Base-by-base conservation (phyloP, 768 basidiomycete genomes). In the Crassisporium funariophilum region DNA sequence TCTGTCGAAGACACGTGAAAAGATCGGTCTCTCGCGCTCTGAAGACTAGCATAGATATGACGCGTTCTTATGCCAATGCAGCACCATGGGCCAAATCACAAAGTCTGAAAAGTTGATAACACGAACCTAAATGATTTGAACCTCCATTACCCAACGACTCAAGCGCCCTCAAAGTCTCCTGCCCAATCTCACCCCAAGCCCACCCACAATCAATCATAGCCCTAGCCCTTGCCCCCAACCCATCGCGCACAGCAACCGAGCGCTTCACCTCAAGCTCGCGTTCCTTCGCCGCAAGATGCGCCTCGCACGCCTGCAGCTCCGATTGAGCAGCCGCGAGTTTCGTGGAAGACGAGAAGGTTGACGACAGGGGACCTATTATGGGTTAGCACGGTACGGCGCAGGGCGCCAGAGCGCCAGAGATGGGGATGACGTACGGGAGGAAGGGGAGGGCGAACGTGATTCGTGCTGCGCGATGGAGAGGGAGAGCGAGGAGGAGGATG, bases 231-330 rank as follows among this genome's bases (percentile, higher is more conserved):
- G 71, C 69, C 1, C 78, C 73, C 16, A 93, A 70, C 0, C 88
- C 88, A 34, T 82, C 77, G 5, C 75, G 70, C 10, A 88, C 73
- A 6, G 83, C 72, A n/a, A 68, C 68, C n/a, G 70, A 63, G 0
- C 88, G 73, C 38, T 75, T 67, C 0, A 59, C 57, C 4, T 77
- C 77, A 5, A 91, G 74, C 47, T 84, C 84, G 15, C 67, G 74
- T 59, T 93, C 88, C 61, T 88, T 88, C 20, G 68, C 49, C 0
- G 83, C 83, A 2, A 93, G 74, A 44, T 86, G 86, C 0, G 78
- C 71, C 59, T 93, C 90, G 62, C 91, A 93, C 7, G 88, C 91
- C 56, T 90, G 89, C 15, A 92, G 71, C 52, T 91, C 86, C 0
- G 83, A 70, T 53, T 91, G 90, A 0, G 89, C 88, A 2, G 79